phyloP scores from a whole-genome alignment of 768 basidiomycete genomes.

The Hericium rajendrae region DNA sequence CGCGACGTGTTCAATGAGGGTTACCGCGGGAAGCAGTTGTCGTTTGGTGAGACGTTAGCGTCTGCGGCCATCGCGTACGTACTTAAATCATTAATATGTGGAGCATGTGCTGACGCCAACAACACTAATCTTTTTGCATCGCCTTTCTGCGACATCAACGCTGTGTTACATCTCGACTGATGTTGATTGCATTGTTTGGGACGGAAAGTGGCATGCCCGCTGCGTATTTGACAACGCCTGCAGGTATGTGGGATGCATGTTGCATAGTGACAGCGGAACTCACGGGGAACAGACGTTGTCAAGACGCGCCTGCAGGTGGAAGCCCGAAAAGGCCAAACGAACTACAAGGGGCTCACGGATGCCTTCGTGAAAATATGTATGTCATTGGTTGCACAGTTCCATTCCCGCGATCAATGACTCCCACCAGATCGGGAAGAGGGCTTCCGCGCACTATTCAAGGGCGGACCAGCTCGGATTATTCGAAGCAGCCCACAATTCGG shows the following conservation, averaged over 20 bases:
- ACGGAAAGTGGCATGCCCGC: conserved; percentile 88
- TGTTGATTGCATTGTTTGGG: neutral
- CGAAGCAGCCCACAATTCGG: conserved; percentile 92
- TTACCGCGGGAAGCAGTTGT: conserved; percentile 86
- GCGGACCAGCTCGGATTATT: conserved; percentile 79
- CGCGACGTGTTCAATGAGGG: conserved; percentile 94
- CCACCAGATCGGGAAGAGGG: conserved; percentile 77
- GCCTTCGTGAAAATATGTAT: conserved; percentile 85
- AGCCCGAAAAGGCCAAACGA: conserved; percentile 80
- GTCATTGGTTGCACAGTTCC: conserved; percentile 21
- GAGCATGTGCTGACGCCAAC: conserved; percentile 2
- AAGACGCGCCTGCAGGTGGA: conserved; percentile 96
- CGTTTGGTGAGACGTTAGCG: conserved; percentile 80
- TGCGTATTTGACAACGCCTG: conserved; percentile 86
- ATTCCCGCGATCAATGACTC: neutral
- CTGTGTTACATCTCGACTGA: neutral
- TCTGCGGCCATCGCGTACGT: conserved; percentile 78
- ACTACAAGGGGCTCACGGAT: conserved; percentile 84
- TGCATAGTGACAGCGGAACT: conserved; percentile 7
- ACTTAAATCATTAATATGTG: neutral
- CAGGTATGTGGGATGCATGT: conserved; percentile 37
- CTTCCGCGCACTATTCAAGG: conserved; percentile 83
- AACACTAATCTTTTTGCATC: too few species aligned
- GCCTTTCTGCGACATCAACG: neutral
- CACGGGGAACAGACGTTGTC: conserved; percentile 65